phyloP scores from a whole-genome alignment of 2,329 filamentous ascomycete species.

The Raffaelea arxii region DNA sequence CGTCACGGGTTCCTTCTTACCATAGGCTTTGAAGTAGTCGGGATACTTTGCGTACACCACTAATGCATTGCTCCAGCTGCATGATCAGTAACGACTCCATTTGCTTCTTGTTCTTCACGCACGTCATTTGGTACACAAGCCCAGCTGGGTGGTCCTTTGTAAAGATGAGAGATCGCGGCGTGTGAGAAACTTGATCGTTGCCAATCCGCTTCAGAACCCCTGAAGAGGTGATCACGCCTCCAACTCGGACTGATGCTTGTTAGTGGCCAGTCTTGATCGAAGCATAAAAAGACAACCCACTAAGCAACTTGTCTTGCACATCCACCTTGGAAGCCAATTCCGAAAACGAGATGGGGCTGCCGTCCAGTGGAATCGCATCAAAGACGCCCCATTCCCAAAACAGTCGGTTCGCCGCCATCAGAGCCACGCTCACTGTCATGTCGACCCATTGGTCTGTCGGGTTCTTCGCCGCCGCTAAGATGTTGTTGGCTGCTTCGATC shows the following conservation, averaged over 20 bases:
- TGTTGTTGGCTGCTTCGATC: constrained; percentile 4
- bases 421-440: constrained; percentile 4
- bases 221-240: constrained; percentile 12
- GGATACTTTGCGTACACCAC: constrained; percentile 16
- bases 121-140: constrained; percentile 12
- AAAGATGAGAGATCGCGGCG: constrained; percentile 12
- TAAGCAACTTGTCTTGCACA: constrained; percentile 14
- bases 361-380: constrained; percentile 18
- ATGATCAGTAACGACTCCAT: too few relatives aligned
- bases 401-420: constrained; percentile 15
- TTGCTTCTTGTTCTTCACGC: too few relatives aligned
- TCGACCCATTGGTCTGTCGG: constrained; percentile 11
- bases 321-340: constrained; percentile 19
- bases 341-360: constrained; percentile 16
- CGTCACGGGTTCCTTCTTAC: constrained; percentile 19
- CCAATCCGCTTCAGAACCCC: constrained; percentile 13
- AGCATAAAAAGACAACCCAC: too few relatives aligned
- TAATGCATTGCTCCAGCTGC: constrained; percentile 15
- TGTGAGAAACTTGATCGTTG: constrained; percentile 15
- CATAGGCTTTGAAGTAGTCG: constrained; percentile 22
- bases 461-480: constrained; percentile 6
- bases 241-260: constrained; percentile 15
- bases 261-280: too few relatives aligned
- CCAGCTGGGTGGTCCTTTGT: constrained; percentile 7
- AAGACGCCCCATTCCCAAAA: constrained; percentile 24